These are phyloP conservation scores for Calonectria honghensis DNA, from an alignment of 2,329 filamentous ascomycete species.

Conservation along the genomic window DNA sequence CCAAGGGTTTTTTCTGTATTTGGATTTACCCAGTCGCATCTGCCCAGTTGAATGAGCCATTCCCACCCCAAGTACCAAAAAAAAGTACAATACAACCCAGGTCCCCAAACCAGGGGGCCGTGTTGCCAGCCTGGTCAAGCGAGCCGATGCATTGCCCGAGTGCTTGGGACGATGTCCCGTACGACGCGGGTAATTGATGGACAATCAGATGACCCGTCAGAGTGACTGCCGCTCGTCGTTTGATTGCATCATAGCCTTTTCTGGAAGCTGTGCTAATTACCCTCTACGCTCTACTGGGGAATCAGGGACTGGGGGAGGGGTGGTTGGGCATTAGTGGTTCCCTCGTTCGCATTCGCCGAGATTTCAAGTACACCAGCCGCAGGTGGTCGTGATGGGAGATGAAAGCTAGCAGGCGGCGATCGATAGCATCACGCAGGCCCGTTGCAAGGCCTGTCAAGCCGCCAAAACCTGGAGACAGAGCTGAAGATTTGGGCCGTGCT, in stretches of 20 bases:
- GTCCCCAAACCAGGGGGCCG: slow-evolving; percentile 20
- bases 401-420: slow-evolving; percentile 50
- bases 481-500: slow-evolving; percentile 40
- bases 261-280: slow-evolving; percentile 30
- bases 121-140: slow-evolving; percentile 39
- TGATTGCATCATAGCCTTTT: slow-evolving; percentile 38
- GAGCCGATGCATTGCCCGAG: slow-evolving; percentile 43
- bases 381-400: slow-evolving; percentile 44
- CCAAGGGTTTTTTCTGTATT: slow-evolving; percentile 15
- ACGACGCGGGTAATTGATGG: slow-evolving; percentile 28
- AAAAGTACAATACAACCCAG: neutral
- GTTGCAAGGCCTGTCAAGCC: slow-evolving; percentile 19
- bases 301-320: slow-evolving; percentile 26
- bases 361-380: slow-evolving; percentile 43
- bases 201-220: slow-evolving; percentile 36
- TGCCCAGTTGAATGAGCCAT: slow-evolving; percentile 25
- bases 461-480: slow-evolving; percentile 16
- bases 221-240: slow-evolving; percentile 29
- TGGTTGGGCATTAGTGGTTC: slow-evolving; percentile 22
- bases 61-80: neutral
- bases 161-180: slow-evolving; percentile 37
- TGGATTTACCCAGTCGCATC: slow-evolving; percentile 27
- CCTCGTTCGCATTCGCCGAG: slow-evolving; percentile 52
- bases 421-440: slow-evolving; percentile 25
- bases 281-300: slow-evolving; percentile 8